Conservation (phyloP, 208 protist genomes). For the Willaertia magna region DNA sequence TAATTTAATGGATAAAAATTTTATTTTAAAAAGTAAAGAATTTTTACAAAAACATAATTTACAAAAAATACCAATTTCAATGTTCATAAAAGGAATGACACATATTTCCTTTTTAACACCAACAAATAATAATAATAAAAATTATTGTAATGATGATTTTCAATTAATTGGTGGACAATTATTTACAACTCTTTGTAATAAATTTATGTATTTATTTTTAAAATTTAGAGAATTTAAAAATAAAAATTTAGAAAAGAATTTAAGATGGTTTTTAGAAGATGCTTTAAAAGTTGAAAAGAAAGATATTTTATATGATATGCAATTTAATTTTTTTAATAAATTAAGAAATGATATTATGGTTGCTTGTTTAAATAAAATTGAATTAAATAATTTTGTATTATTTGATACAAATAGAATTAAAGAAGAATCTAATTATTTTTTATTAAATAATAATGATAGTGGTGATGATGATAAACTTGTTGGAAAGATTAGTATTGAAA, state of each 20-base stretch:
- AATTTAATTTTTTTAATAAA: neutral
- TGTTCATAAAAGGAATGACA: neutral
- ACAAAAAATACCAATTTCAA: neutral
- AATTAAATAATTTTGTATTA: neutral
- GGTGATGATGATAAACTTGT: too few species aligned
- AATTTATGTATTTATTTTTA: neutral
- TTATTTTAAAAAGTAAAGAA: neutral
- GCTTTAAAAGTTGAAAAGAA: neutral
- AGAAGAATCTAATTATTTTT: neutral
- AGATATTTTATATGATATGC: neutral
- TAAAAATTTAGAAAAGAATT: neutral
- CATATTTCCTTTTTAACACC: neutral
- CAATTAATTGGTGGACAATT: neutral
- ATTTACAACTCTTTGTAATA: neutral
- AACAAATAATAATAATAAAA: neutral
- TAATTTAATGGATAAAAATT: neutral
- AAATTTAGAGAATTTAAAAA: neutral
- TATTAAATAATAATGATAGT: too few species aligned
- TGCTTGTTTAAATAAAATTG: neutral
- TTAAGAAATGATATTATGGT: neutral
- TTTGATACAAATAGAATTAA: neutral
- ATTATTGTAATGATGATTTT: neutral
- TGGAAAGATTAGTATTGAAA: too few species aligned
- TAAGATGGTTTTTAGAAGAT: neutral
- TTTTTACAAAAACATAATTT: neutral